Conservation (phyloP, 2,329 filamentous ascomycete genomes). For the Hymenoscyphus infarciens region DNA sequence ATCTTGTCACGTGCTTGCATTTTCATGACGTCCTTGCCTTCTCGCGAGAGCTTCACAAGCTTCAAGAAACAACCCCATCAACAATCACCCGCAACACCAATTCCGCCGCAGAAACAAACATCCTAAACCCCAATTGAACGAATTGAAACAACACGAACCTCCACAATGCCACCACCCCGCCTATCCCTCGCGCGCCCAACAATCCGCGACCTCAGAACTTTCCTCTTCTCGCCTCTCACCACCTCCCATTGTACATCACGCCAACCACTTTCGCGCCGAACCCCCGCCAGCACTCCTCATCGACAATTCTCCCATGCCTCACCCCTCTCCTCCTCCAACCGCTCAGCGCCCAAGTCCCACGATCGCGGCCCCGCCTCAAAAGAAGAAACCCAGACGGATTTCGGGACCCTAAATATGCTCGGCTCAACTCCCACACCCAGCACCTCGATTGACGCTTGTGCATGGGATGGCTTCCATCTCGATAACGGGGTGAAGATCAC, state of each 20-base stretch:
- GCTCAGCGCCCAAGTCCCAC: conserved; percentile 37
- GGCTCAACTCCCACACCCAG: conserved; percentile 71
- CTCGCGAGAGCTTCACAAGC: neutral
- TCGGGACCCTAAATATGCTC: conserved; percentile 74
- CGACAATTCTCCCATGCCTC: conserved; percentile 11
- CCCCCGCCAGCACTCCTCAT: neutral
- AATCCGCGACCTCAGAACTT: conserved; percentile 27
- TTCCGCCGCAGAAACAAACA: neutral
- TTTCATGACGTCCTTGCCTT: neutral
- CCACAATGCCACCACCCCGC: conserved; percentile 24
- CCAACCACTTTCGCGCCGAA: neutral
- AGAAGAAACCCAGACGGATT: conserved; percentile 66
- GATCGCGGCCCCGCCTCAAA: conserved; percentile 59
- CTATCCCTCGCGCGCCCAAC: conserved; percentile 23
- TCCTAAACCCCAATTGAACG: neutral
- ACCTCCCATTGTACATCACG: conserved; percentile 3
- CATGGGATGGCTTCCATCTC: conserved; percentile 78
- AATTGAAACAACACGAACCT: neutral
- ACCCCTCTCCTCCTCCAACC: conserved; percentile 12
- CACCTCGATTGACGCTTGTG: conserved; percentile 79
- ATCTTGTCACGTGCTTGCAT: neutral
- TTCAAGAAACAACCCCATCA: neutral
- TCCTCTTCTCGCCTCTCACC: conserved; percentile 23
- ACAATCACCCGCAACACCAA: neutral
- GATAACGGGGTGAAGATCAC: conserved; percentile 73